These are phyloP conservation scores for Piromyces finnis DNA, from an alignment of 192 early-diverging fungal genomes.

Conservation along the genomic window DNA sequence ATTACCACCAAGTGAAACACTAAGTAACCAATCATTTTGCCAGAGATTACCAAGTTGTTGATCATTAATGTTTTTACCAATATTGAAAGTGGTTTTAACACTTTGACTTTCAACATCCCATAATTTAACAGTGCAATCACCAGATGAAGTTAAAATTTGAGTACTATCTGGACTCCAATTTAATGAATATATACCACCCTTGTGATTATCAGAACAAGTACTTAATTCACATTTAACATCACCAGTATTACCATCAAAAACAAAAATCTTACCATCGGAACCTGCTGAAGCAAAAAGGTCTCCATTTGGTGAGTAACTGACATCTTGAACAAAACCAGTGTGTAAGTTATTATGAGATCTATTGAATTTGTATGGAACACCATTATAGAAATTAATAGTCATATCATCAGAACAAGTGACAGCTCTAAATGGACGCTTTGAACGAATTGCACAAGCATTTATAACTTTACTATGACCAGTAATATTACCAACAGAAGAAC, in stretches of 20 bases:
- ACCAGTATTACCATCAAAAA: conserved; percentile 87
- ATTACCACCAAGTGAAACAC: conserved; percentile 67
- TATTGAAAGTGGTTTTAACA: conserved; percentile 20
- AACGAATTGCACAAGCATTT: conserved; percentile 75
- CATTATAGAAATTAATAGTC: conserved; percentile 74
- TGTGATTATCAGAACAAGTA: conserved; percentile 33
- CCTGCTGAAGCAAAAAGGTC: conserved; percentile 70
- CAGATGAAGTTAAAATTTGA: conserved; percentile 61
- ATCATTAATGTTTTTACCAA: conserved; percentile 23
- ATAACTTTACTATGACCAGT: conserved; percentile 74
- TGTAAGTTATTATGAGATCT: conserved; percentile 52
- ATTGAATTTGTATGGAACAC: conserved; percentile 76
- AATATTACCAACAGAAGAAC: conserved; percentile 78
- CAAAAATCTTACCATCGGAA: conserved; percentile 62
- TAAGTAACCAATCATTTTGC: conserved; percentile 54
- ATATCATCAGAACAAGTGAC: conserved; percentile 84
- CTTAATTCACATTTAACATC: conserved; percentile 43
- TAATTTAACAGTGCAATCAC: conserved; percentile 70
- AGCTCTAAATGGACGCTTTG: conserved; percentile 70
- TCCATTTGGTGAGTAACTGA: conserved; percentile 63
- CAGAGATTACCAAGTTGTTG: conserved; percentile 92
- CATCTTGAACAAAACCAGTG: conserved; percentile 78
- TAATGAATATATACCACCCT: conserved; percentile 65
- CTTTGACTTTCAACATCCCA: conserved; percentile 67
- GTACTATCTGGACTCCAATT: conserved; percentile 72